phyloP scores from a whole-genome alignment of 2,329 filamentous ascomycete species.

The Amauroascus verrucosus region DNA sequence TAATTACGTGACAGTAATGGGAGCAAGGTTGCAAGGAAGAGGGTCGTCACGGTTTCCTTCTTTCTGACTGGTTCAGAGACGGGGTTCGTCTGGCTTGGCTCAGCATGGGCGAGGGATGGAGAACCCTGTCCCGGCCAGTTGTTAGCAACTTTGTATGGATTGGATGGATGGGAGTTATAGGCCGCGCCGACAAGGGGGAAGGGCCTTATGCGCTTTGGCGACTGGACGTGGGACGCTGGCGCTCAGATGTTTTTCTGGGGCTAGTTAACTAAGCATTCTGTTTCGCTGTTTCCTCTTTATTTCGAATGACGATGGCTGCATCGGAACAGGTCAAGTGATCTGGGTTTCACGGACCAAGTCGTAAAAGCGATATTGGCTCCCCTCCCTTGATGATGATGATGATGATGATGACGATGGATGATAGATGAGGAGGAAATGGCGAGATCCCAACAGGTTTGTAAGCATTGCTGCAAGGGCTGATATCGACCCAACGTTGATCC shows the following conservation, averaged over 20 bases:
- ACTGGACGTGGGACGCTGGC: no score
- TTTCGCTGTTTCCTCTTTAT: neutral
- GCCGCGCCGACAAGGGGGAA: neutral
- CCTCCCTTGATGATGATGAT: no score
- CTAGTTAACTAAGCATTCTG: neutral
- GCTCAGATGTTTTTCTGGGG: neutral
- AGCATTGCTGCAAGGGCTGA: slow-evolving; percentile 1
- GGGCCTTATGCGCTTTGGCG: no score
- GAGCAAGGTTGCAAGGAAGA: slow-evolving; percentile 1
- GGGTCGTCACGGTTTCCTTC: neutral
- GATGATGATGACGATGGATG: no score
- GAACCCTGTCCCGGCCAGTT: slow-evolving; percentile 4
- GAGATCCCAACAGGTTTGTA: neutral
- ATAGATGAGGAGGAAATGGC: no score
- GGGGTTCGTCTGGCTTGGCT: neutral
- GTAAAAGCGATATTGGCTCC: no score
- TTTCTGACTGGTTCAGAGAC: neutral
- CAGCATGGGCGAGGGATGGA: neutral
- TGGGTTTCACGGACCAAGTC: neutral
- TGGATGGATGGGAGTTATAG: no score
- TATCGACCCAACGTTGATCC: neutral
- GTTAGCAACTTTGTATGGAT: no score
- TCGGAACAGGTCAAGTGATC: neutral
- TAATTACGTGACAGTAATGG: neutral
- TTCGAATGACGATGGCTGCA: neutral